Evolutionary conservation across 1,284 basidiomycete genomes (phyloP).

Genomic region (Serendipita sp.): DNA sequence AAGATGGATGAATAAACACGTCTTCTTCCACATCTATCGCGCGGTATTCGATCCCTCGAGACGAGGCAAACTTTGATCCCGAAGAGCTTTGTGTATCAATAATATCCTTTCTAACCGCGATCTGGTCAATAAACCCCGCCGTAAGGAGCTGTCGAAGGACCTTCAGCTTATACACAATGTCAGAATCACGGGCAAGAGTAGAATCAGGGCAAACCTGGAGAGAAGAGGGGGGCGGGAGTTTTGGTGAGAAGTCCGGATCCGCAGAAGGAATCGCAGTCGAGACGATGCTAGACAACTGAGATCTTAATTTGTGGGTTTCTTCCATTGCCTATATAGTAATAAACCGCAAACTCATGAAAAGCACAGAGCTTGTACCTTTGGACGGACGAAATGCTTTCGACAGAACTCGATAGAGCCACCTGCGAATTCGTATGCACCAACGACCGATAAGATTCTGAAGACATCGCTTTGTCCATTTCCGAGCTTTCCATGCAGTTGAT

Average conservation of each 20-base stretch:
- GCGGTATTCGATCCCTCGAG: slow-evolving; percentile 72
- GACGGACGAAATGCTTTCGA: slow-evolving; percentile 76
- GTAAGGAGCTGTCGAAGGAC: slow-evolving; percentile 79
- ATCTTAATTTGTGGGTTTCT: slow-evolving; percentile 94
- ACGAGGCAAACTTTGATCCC: slow-evolving; percentile 61
- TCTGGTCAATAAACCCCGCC: slow-evolving; percentile 89
- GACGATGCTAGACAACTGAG: slow-evolving; percentile 78
- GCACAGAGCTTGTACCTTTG: slow-evolving; percentile 45
- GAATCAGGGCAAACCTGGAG: slow-evolving; percentile 40
- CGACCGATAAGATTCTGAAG: slow-evolving; percentile 78
- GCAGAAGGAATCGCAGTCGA: slow-evolving; percentile 50
- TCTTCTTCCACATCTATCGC: slow-evolving; percentile 75
- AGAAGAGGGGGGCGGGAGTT: slow-evolving; percentile 56
- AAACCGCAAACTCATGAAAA: background rate
- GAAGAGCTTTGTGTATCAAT: slow-evolving; percentile 39
- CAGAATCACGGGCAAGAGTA: background rate
- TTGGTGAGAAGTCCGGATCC: slow-evolving; percentile 42
- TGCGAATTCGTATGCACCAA: slow-evolving; percentile 92
- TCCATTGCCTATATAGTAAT: slow-evolving; percentile 70
- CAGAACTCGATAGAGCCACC: slow-evolving; percentile 75
- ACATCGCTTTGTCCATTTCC: slow-evolving; percentile 81
- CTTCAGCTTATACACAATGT: slow-evolving; percentile 48
- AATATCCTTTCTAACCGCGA: slow-evolving; percentile 84
- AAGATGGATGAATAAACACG: slow-evolving; percentile 87
- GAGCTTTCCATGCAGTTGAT: slow-evolving; percentile 66